phyloP scores from a whole-genome alignment of 2,329 filamentous ascomycete genomes.

The Atkinsonella hypoxylon region DNA sequence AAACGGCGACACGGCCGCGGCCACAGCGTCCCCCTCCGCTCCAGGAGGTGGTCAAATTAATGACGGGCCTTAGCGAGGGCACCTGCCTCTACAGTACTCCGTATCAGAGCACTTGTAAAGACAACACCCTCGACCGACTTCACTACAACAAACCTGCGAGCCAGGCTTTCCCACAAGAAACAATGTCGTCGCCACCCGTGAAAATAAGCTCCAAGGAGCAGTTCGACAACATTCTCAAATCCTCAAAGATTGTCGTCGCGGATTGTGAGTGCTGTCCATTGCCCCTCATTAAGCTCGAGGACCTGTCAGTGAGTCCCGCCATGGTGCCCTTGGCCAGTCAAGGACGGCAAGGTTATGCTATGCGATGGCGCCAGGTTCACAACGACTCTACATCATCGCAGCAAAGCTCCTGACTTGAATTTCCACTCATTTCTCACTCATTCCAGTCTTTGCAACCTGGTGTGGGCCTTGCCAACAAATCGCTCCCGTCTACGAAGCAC shows the following conservation, averaged over 20 bases:
- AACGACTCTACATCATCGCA: background rate
- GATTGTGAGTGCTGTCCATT: constrained; percentile 56
- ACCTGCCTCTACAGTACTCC: too few relatives aligned
- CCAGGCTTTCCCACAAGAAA: background rate
- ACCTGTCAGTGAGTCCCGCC: background rate
- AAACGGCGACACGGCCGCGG: too few relatives aligned
- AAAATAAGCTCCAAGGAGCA: constrained; percentile 41
- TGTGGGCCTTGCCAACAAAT: constrained; percentile 77
- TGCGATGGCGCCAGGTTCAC: background rate
- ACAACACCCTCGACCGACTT: background rate
- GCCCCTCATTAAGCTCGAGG: background rate
- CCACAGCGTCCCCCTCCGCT: too few relatives aligned
- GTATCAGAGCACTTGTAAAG: too few relatives aligned
- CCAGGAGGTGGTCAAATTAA: too few relatives aligned
- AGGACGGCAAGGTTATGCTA: background rate
- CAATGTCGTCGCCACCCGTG: constrained; percentile 19
- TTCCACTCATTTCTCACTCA: constrained; percentile 8
- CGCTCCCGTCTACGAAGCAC: constrained; percentile 68
- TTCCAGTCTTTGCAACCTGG: constrained; percentile 74
- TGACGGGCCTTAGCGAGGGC: too few relatives aligned
- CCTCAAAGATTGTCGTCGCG: constrained; percentile 68
- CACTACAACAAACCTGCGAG: background rate
- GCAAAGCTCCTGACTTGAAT: background rate
- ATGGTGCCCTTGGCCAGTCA: background rate
- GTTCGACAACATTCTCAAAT: constrained; percentile 55